Percentiles rank a stretch among this genome's conserved stretches.
Evolutionary conservation across 805 yeast species (phyloP).

Genomic region (Isabelozyma heimii): DNA sequence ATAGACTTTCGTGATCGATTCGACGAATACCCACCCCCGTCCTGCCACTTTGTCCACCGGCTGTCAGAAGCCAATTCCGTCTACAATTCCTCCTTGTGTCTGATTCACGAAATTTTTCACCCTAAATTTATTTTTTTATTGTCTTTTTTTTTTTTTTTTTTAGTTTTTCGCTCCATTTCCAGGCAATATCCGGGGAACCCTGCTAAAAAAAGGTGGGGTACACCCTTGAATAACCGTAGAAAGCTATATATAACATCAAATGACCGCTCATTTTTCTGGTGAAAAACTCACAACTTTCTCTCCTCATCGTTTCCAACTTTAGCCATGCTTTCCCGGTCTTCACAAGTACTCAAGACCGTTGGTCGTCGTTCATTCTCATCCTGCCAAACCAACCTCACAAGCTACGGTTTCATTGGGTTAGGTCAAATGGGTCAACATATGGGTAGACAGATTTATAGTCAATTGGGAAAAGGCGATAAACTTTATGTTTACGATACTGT

Average conservation of each 20-base stretch:
- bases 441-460: conserved; percentile 48
- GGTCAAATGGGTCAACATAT: conserved; percentile 58
- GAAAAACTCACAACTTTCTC: background rate
- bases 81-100: too few relatives aligned
- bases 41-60: too few relatives aligned
- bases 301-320: background rate
- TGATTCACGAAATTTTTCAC: too few relatives aligned
- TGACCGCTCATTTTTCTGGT: background rate
- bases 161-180: too few relatives aligned
- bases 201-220: too few relatives aligned
- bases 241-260: background rate
- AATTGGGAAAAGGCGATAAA: conserved; percentile 34
- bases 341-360: conserved; percentile 11
- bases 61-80: too few relatives aligned
- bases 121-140: too few relatives aligned
- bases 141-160: too few relatives aligned
- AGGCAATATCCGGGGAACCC: too few relatives aligned
- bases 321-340: background rate
- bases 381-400: conserved; percentile 6
- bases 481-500: conserved; percentile 45
- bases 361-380: conserved; percentile 16
- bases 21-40: too few relatives aligned
- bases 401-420: conserved; percentile 54
- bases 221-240: too few relatives aligned
- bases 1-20: too few relatives aligned